A percentile compares a stretch with the other conserved stretches of the same genome.
These are phyloP conservation scores for Brettanomyces bruxellensis DNA, from an alignment of 805 yeast species.

Conservation along the genomic window DNA sequence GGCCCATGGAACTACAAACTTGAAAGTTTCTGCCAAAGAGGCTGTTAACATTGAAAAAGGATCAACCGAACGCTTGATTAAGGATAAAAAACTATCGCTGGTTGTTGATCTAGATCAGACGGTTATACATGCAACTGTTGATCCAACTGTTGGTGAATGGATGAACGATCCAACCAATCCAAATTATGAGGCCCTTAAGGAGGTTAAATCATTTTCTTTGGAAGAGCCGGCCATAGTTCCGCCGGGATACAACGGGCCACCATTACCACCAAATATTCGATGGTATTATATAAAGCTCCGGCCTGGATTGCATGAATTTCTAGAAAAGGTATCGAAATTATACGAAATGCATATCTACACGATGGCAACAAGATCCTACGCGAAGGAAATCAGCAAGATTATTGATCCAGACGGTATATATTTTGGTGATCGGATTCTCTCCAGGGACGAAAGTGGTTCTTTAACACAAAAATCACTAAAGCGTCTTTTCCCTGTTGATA, in stretches of 20 bases:
- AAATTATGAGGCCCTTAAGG: constrained; percentile 74
- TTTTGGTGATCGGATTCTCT: constrained; percentile 85
- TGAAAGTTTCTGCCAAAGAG: constrained; percentile 77
- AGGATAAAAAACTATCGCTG: constrained; percentile 63
- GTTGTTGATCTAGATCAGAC: constrained; percentile 98
- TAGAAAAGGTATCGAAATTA: constrained; percentile 48
- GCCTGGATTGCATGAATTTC: constrained; percentile 75
- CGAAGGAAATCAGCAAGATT: constrained; percentile 77
- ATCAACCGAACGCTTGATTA: constrained; percentile 50
- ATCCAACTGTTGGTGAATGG: constrained; percentile 97
- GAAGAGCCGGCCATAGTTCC: constrained; percentile 66
- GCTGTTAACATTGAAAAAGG: constrained; percentile 75
- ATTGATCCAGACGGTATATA: constrained; percentile 83
- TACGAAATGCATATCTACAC: constrained; percentile 94
- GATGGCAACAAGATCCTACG: constrained; percentile 96
- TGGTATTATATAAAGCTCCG: constrained; percentile 91
- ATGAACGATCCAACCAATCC: constrained; percentile 79
- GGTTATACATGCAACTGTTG: constrained; percentile 95
- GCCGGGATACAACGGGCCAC: constrained; percentile 51
- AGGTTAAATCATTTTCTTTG: constrained; percentile 66
- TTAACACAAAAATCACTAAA: constrained; percentile 81
- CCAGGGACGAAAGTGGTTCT: constrained; percentile 92
- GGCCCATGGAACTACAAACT: constrained; percentile 81
- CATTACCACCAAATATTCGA: constrained; percentile 50
- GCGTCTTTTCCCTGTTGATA: constrained; percentile 89